Evolutionary conservation across 208 protist species (phyloP), one percentile per base, ranked within the genome.

Genomic region (Wallacemonas sp.): DNA sequence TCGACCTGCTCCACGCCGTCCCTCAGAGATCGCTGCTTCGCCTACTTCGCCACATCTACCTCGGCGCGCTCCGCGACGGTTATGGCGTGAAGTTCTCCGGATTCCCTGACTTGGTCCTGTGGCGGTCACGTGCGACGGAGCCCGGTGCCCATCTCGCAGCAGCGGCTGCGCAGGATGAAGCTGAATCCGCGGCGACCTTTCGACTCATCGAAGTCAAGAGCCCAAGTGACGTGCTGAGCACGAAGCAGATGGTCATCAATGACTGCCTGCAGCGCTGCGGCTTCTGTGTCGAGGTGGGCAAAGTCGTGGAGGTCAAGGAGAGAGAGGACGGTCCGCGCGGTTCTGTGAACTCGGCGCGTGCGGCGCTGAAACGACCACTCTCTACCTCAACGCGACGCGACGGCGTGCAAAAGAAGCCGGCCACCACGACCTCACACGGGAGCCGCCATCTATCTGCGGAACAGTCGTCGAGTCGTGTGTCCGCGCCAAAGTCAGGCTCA

Each of bases 231-330:
- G 69, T 47, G 12, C 68, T 93, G 47, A 92, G 87, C 72, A 76
- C 73, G 2, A 81, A 77, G 67, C 90, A 95, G 64, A 79, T 84
- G 9, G 47, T 41, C 1, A 76, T 92, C n/a, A 81, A 89, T 60
- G 87, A 95, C 61, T 63, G 73, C 1, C 72, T 95, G 26, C 66
- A 65, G 34, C 74, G 78, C 12, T 91, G 85, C 44, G 87, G 87
- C 21, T 93, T 95, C 65, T 61, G 85, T 30, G 85, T 90, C 23
- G 74, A 49, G 91, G 88, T 98, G 36, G 80, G 89, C 26, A 91
- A 97, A 41, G 36, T 41, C 9, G 36, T 14, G 36, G 14, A 41
- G 36, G 14, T 41, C 36, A 41, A 41, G 9, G n/a, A n/a, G n/a
- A n/a, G n/a, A n/a, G n/a, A n/a, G n/a, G n/a, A n/a, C n/a, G n/a